These are phyloP conservation scores for Gautieria morchelliformis DNA, from an alignment of 768 basidiomycete genomes.

Conservation along the genomic window DNA sequence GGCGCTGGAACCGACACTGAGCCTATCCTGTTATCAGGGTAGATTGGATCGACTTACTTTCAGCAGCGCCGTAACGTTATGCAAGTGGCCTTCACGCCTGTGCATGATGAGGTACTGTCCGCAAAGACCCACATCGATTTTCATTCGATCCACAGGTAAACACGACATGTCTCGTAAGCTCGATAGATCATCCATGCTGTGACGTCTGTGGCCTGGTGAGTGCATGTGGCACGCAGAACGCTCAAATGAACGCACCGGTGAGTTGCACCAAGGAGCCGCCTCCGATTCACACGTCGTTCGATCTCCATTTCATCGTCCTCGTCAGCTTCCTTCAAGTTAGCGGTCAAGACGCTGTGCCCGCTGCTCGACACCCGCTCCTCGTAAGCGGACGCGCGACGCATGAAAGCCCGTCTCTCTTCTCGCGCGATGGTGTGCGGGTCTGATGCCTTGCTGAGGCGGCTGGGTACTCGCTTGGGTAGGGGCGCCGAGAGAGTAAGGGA, in stretches of 20 bases:
- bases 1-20: neutral
- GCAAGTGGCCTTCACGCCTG: constrained; percentile 57
- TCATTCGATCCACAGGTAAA: constrained; percentile 55
- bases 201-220: constrained; percentile 29
- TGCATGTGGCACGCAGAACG: constrained; percentile 4
- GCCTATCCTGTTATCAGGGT: neutral
- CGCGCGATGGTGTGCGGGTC: neutral
- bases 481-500: neutral
- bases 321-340: constrained; percentile 6
- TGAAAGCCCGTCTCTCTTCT: constrained; percentile 9
- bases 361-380: neutral
- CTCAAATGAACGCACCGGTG: constrained; percentile 16
- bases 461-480: neutral
- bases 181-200: constrained; percentile 57
- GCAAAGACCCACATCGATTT: constrained; percentile 69
- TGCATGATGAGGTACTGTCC: constrained; percentile 64
- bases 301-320: constrained; percentile 5
- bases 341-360: too few species aligned
- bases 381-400: constrained; percentile 2
- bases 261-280: neutral
- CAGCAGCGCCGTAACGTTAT: constrained; percentile 51
- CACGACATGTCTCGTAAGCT: constrained; percentile 39
- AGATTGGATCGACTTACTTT: constrained; percentile 27
- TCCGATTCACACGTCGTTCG: neutral
- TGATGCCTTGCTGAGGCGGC: neutral